Conservation (phyloP, 2,329 filamentous ascomycete species). For the Colletotrichum cuscutae region DNA sequence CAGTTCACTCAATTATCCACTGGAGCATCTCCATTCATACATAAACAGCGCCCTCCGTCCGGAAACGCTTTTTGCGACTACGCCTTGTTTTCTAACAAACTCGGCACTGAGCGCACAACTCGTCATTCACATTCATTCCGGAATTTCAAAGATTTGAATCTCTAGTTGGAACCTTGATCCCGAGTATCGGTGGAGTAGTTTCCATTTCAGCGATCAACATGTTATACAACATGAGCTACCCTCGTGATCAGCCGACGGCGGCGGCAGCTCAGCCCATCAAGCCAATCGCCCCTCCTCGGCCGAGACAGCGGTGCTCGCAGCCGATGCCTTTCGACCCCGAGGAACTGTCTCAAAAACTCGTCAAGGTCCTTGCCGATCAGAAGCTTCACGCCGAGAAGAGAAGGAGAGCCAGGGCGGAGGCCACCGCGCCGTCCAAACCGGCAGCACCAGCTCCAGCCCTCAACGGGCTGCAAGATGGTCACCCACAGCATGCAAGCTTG, state of each 20-base stretch:
- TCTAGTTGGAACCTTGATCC: background rate
- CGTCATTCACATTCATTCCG: background rate
- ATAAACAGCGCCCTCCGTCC: background rate
- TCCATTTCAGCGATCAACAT: constrained; percentile 28
- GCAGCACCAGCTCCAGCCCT: background rate
- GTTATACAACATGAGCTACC: constrained; percentile 41
- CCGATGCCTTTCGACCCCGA: constrained; percentile 60
- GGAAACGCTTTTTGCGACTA: background rate
- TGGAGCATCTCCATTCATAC: background rate
- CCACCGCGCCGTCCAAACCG: constrained; percentile 31
- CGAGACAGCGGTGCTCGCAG: constrained; percentile 26
- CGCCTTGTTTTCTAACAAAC: background rate
- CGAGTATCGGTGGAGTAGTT: background rate
- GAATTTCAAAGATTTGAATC: background rate
- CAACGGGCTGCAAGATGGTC: background rate
- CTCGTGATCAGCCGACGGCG: constrained; percentile 35
- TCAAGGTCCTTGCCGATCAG: constrained; percentile 61
- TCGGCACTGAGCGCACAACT: background rate
- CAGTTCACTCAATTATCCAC: background rate
- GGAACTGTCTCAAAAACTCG: constrained; percentile 64
- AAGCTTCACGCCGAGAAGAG: constrained; percentile 52
- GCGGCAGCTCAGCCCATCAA: constrained; percentile 15
- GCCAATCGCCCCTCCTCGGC: constrained; percentile 17
- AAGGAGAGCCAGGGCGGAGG: constrained; percentile 42
- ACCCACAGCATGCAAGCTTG: background rate